A percentile compares a stretch with the other conserved stretches of the same genome.
These are phyloP conservation scores for Macroventuria anomochaeta DNA, from an alignment of 2,329 filamentous ascomycete genomes.

Conservation along the genomic window DNA sequence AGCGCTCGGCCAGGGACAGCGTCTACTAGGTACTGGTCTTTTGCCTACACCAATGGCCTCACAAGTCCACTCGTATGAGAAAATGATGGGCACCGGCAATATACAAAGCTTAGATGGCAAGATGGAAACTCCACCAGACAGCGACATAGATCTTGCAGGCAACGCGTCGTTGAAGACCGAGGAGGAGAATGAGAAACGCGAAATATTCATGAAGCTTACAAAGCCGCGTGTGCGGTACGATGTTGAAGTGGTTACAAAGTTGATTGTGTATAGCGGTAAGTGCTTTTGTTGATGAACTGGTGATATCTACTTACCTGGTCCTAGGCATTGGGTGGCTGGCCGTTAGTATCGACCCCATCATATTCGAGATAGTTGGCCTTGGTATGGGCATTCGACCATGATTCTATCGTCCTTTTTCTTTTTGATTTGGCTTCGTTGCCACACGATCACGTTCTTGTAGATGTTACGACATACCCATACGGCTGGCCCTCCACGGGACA, in stretches of 20 bases:
- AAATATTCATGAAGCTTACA: slow-evolving; percentile 84
- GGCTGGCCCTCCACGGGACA: slow-evolving; percentile 3
- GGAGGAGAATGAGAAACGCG: slow-evolving; percentile 53
- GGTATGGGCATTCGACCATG: slow-evolving; percentile 42
- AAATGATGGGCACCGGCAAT: slow-evolving; percentile 74
- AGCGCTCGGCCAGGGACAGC: slow-evolving; percentile 34
- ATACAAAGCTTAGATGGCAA: slow-evolving; percentile 31
- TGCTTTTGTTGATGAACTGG: background rate
- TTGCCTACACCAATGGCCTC: slow-evolving; percentile 56
- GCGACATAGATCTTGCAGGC: slow-evolving; percentile 42
- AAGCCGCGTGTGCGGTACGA: slow-evolving; percentile 93
- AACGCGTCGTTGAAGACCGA: slow-evolving; percentile 30
- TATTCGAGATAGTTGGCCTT: slow-evolving; percentile 69
- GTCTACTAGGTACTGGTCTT: slow-evolving; percentile 52
- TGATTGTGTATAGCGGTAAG: slow-evolving; percentile 91
- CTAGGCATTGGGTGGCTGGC: slow-evolving; percentile 83
- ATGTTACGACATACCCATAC: background rate
- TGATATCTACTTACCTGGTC: slow-evolving; percentile 4
- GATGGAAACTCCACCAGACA: slow-evolving; percentile 34
- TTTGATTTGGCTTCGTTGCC: background rate
- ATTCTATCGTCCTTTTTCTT: background rate
- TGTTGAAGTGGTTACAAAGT: slow-evolving; percentile 96
- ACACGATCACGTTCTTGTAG: background rate
- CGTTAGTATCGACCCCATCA: slow-evolving; percentile 73
- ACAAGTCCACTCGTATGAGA: slow-evolving; percentile 69